These are phyloP conservation scores for Tylopilus plumbeoviolaceoides DNA, from an alignment of 768 basidiomycete species.

Conservation along the genomic window DNA sequence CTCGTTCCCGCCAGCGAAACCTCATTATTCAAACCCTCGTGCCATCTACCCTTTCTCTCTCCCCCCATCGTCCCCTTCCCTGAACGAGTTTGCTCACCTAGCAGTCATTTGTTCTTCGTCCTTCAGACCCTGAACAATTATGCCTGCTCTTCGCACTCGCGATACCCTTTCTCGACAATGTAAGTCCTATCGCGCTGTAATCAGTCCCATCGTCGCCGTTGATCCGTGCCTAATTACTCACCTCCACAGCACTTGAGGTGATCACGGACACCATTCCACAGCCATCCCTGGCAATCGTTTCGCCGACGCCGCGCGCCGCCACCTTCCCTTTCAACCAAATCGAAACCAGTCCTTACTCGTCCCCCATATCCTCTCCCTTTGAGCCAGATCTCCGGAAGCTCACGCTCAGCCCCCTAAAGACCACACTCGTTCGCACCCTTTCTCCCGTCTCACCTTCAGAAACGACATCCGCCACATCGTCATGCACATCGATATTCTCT, in stretches of 20 bases:
- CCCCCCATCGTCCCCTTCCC: conserved; percentile 33
- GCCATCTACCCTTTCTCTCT: conserved; percentile 15
- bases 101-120: conserved; percentile 32
- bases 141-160: conserved; percentile 79
- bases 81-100: conserved; percentile 34
- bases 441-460: conserved; percentile 37
- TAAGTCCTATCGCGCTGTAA: conserved; percentile 23
- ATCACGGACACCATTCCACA: conserved; percentile 56
- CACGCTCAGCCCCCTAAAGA: conserved; percentile 41
- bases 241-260: conserved; percentile 65
- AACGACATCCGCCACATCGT: conserved; percentile 28
- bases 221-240: conserved; percentile 14
- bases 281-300: conserved; percentile 54
- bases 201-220: not conserved
- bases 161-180: conserved; percentile 55
- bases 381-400: conserved; percentile 58
- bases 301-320: conserved; percentile 55
- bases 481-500: conserved; percentile 39
- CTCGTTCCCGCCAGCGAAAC: conserved; percentile 41
- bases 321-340: conserved; percentile 38
- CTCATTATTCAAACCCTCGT: conserved; percentile 36
- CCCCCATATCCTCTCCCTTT: conserved; percentile 67
- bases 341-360: conserved; percentile 56
- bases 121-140: conserved; percentile 40
- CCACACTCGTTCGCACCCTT: conserved; percentile 36